Evolutionary conservation across 129 eudicot genomes (phyloP).

Genomic region (Escallonia herrerae): DNA sequence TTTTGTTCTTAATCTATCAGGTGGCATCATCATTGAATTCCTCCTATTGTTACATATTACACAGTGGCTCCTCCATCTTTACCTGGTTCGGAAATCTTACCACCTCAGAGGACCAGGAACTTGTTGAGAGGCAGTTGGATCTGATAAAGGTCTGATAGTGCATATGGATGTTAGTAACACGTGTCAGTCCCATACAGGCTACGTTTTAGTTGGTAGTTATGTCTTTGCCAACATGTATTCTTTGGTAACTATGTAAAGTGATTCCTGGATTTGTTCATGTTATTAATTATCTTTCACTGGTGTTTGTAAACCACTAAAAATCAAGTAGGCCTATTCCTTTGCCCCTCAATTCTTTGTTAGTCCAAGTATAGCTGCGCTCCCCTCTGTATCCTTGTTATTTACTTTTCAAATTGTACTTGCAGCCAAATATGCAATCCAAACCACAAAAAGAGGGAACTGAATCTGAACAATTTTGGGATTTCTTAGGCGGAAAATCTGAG

Average conservation of each 20-base stretch:
- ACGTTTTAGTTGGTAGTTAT: constrained; percentile 1
- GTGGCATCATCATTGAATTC: constrained; percentile 80
- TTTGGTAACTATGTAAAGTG: not conserved
- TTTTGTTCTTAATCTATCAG: constrained; percentile 34
- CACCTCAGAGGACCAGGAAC: constrained; percentile 65
- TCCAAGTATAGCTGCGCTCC: not conserved
- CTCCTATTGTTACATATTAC: constrained; percentile 80
- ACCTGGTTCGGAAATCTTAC: constrained; percentile 74
- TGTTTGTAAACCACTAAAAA: not conserved
- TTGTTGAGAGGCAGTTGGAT: constrained; percentile 85
- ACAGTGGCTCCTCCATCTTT: constrained; percentile 56
- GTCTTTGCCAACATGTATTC: not conserved
- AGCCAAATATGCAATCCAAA: constrained; percentile 74
- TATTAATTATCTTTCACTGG: too few relatives aligned
- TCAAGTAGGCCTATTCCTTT: too few relatives aligned
- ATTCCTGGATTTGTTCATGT: not conserved
- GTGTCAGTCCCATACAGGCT: not conserved
- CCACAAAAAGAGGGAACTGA: constrained; percentile 74
- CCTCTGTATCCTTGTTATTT: not conserved
- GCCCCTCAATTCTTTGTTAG: not conserved
- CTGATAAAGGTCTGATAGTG: constrained; percentile 48
- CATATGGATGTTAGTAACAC: constrained; percentile 3
- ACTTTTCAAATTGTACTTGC: constrained; percentile 31
- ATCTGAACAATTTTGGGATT: constrained; percentile 82
- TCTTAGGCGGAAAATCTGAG: constrained; percentile 68